Conservation (phyloP, 495 filamentous ascomycete genomes). For the Podospora australis region DNA sequence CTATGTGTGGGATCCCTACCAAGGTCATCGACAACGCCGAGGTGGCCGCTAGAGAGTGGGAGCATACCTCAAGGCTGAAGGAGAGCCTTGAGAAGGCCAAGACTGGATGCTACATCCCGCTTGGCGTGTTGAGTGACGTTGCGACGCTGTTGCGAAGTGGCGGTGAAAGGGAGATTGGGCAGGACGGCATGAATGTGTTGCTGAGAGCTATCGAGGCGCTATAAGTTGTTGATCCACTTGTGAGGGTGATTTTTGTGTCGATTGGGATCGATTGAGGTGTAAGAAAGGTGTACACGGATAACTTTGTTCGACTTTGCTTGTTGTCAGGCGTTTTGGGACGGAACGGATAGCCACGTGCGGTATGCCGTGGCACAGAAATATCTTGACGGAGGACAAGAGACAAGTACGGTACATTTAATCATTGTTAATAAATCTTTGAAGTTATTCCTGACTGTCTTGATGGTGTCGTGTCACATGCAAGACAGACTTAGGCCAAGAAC, state of each 20-base stretch:
- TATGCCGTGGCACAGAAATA: not conserved
- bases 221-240: constrained; percentile 31
- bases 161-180: constrained; percentile 34
- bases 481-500: too few species aligned
- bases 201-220: constrained; percentile 70
- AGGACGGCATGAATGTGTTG: constrained; percentile 62
- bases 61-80: constrained; percentile 83
- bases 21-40: constrained; percentile 84
- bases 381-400: too few species aligned
- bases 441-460: too few species aligned
- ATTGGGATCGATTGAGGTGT: not conserved
- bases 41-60: constrained; percentile 86
- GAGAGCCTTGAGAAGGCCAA: constrained; percentile 80
- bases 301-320: not conserved
- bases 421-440: too few species aligned
- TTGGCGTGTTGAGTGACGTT: constrained; percentile 90
- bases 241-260: not conserved
- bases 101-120: constrained; percentile 67
- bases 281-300: not conserved
- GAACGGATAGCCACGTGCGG: not conserved
- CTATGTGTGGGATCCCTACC: constrained; percentile 89
- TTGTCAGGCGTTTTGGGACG: not conserved
- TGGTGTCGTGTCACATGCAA: too few species aligned
- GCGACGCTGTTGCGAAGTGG: constrained; percentile 65
- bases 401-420: too few species aligned